phyloP scores from a whole-genome alignment of 768 basidiomycete genomes.

The Amylocystis lapponica region DNA sequence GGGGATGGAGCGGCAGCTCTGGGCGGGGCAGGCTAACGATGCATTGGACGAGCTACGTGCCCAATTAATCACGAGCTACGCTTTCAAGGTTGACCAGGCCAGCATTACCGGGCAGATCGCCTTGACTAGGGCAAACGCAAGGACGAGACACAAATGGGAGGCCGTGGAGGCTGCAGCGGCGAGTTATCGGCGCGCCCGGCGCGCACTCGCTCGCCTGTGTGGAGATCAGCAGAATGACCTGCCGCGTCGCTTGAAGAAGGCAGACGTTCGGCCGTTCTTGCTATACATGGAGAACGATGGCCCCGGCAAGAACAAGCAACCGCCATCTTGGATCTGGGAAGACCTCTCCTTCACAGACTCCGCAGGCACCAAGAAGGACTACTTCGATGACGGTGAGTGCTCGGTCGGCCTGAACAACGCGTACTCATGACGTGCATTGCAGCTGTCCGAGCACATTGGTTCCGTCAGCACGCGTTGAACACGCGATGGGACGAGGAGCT shows the following conservation, averaged over 20 bases:
- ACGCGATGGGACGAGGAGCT: conserved; percentile 3
- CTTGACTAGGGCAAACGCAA: neutral
- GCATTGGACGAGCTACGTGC: conserved; percentile 3
- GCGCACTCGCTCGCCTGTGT: neutral
- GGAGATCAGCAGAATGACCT: neutral
- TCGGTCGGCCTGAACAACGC: neutral
- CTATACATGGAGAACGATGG: neutral
- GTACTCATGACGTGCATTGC: neutral
- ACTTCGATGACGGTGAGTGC: neutral
- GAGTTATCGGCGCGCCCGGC: neutral
- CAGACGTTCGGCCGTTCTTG: neutral
- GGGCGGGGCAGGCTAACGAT: conserved; percentile 3
- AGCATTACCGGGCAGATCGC: neutral
- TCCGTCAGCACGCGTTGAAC: neutral
- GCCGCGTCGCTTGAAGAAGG: neutral
- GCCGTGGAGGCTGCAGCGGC: neutral
- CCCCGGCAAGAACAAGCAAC: neutral
- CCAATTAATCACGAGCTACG: conserved; percentile 1
- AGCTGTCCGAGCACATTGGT: conserved; percentile 4
- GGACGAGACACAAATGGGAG: neutral
- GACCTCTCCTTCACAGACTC: conserved; percentile 1
- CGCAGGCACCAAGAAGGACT: neutral
- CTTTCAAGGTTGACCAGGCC: neutral
- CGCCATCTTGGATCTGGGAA: conserved; percentile 5
- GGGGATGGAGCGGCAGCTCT: neutral